These are phyloP conservation scores for Steccherinum ochraceum DNA, from an alignment of 768 basidiomycete species.

Conservation along the genomic window DNA sequence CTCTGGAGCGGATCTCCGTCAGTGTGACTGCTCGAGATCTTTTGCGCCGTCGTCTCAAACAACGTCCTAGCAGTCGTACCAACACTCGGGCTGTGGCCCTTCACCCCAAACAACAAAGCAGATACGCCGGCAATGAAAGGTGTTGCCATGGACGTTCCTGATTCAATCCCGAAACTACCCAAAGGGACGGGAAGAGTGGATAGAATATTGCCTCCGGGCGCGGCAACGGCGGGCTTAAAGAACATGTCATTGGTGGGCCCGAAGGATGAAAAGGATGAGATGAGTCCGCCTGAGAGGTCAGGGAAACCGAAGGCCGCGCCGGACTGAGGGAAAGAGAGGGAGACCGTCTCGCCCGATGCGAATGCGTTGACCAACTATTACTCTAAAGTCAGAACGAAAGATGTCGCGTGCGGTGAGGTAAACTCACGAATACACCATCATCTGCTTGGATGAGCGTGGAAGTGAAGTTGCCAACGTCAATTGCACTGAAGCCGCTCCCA, in stretches of 20 bases:
- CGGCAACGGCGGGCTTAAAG: conserved; percentile 47
- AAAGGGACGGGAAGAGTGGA: conserved; percentile 37
- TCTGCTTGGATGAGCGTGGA: conserved; percentile 46
- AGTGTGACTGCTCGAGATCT: conserved; percentile 36
- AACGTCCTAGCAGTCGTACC: conserved; percentile 29
- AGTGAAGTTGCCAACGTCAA: conserved; percentile 39
- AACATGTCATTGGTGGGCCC: conserved; percentile 57
- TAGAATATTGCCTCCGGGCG: conserved; percentile 46
- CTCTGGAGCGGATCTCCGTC: conserved; percentile 47
- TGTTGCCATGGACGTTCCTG: conserved; percentile 37
- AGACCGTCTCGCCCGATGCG: conserved; percentile 34
- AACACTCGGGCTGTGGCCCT: conserved; percentile 14
- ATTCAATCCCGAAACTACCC: conserved; percentile 33
- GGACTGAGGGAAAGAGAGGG: conserved; percentile 42
- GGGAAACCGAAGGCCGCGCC: conserved; percentile 37
- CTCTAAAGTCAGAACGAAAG: background rate
- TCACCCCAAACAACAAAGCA: conserved; percentile 10
- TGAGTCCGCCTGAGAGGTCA: conserved; percentile 47
- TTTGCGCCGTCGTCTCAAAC: conserved; percentile 43
- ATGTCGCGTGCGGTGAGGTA: background rate
- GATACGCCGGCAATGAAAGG: conserved; percentile 17
- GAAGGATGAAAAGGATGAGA: conserved; percentile 48
- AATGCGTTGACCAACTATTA: conserved; percentile 44
- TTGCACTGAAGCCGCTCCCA: conserved; percentile 38
- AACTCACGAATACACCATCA: conserved; percentile 51